Percentiles rank a stretch among this genome's conserved stretches.
Conservation (phyloP, 371 early-diverging fungal genomes). For the Mortierella sp. region DNA sequence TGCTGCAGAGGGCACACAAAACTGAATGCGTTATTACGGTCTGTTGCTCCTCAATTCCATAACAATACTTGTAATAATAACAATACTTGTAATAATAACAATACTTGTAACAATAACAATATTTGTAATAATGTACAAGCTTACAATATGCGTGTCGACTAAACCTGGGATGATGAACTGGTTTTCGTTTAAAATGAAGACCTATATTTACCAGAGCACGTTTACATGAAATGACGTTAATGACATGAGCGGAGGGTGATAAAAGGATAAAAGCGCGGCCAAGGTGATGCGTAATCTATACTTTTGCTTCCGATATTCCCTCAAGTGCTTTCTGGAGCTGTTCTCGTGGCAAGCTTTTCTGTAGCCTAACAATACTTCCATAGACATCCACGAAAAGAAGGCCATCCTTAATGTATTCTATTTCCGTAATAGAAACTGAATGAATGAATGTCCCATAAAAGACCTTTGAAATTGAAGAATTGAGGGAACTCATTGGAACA, state of each 20-base stretch:
- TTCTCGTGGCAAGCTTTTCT: constrained; percentile 54
- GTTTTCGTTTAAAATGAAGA: constrained; percentile 60
- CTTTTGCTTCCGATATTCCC: constrained; percentile 23
- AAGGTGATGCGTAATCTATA: neutral
- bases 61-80: neutral
- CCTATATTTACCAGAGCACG: constrained; percentile 28
- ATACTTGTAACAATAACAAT: neutral
- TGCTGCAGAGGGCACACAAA: constrained; percentile 63
- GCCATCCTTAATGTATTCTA: constrained; percentile 68
- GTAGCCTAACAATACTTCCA: constrained; percentile 70
- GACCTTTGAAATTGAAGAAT: constrained; percentile 51
- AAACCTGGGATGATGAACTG: constrained; percentile 91
- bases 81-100: constrained; percentile 61
- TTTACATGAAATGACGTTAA: neutral
- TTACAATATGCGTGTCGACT: constrained; percentile 89
- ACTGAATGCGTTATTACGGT: neutral
- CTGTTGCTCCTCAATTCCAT: too few species aligned
- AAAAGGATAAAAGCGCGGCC: too few species aligned
- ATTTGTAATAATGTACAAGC: constrained; percentile 3
- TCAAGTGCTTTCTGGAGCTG: constrained; percentile 16
- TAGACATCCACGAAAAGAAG: constrained; percentile 66
- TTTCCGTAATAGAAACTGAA: constrained; percentile 66
- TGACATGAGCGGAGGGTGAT: too few species aligned
- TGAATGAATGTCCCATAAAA: constrained; percentile 80
- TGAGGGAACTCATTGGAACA: constrained; percentile 25